Percentiles rank a stretch among this genome's conserved stretches.
These are phyloP conservation scores for Melastoma malabathricum DNA, from an alignment of 345 rosid species.

Conservation along the genomic window DNA sequence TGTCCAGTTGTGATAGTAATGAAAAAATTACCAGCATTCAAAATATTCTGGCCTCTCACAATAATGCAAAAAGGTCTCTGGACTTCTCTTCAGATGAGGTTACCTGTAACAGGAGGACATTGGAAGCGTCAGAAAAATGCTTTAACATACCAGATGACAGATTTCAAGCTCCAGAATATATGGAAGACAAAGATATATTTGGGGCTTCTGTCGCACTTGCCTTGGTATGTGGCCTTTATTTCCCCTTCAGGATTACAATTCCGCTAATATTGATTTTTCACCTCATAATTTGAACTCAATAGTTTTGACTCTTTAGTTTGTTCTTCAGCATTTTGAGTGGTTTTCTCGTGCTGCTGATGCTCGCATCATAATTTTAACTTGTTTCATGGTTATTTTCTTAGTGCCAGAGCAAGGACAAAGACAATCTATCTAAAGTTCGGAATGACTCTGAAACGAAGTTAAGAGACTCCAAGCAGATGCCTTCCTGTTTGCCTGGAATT, in stretches of 20 bases:
- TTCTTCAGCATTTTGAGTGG: no score
- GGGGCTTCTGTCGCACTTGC: no score
- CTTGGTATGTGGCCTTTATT: no score
- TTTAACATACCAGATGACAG: slow-evolving; percentile 2
- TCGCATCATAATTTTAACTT: neutral
- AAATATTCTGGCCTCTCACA: slow-evolving; percentile 9
- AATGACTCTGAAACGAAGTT: slow-evolving; percentile 1
- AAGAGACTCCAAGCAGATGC: slow-evolving; percentile 6
- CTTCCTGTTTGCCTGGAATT: slow-evolving; percentile 20
- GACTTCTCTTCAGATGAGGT: slow-evolving; percentile 20
- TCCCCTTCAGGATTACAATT: no score
- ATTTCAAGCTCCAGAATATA: slow-evolving; percentile 3
- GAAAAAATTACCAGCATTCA: slow-evolving; percentile 4
- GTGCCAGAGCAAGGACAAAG: slow-evolving; percentile 2
- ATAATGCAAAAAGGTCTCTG: slow-evolving; percentile 33
- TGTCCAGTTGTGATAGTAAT: slow-evolving; percentile 16
- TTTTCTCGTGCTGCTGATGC: neutral
- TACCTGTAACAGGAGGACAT: slow-evolving; percentile 3
- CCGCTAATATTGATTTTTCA: no score
- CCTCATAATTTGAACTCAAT: no score
- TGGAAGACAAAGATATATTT: slow-evolving; percentile 1
- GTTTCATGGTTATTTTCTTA: neutral
- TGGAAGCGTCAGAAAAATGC: slow-evolving; percentile 5
- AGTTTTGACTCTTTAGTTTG: no score
- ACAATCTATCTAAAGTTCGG: slow-evolving; percentile 1